phyloP scores from a whole-genome alignment of 2,329 filamentous ascomycete genomes.

The Ophiocordyceps polyrhachis-furcata region DNA sequence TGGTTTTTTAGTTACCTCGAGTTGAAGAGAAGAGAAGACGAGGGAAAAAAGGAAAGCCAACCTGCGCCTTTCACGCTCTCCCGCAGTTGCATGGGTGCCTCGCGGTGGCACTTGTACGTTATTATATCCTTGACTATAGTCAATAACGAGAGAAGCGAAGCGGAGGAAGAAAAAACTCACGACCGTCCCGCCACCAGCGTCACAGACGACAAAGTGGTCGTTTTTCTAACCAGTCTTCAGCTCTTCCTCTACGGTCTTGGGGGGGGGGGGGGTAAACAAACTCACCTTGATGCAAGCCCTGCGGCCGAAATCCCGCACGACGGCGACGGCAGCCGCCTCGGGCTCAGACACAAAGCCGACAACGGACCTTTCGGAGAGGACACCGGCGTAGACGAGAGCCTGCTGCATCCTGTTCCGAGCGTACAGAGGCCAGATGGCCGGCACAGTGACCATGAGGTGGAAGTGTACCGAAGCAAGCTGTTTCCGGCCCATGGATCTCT shows the following conservation, averaged over 20 bases:
- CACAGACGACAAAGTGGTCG: constrained; percentile 13
- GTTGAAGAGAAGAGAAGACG: neutral
- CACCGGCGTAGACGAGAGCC: constrained; percentile 16
- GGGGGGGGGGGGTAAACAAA: too few species aligned
- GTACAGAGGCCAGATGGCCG: constrained; percentile 26
- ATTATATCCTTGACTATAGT: constrained; percentile 17
- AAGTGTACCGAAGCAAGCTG: constrained; percentile 10
- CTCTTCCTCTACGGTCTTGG: too few species aligned
- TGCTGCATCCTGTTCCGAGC: constrained; percentile 17
- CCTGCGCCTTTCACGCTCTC: constrained; percentile 21
- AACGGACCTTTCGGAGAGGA: constrained; percentile 11
- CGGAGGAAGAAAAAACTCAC: constrained; percentile 5
- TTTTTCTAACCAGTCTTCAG: too few species aligned
- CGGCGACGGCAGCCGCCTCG: constrained; percentile 24
- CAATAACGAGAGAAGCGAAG: neutral
- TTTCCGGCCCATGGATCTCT: constrained; percentile 5
- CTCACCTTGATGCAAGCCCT: constrained; percentile 7
- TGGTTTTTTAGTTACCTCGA: neutral
- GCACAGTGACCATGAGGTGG: constrained; percentile 22
- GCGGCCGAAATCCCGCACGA: constrained; percentile 11
- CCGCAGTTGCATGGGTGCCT: constrained; percentile 10
- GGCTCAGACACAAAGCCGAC: constrained; percentile 22
- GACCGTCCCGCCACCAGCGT: constrained; percentile 19
- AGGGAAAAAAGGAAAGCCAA: constrained; percentile 2
- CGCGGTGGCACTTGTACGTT: constrained; percentile 13